Evolutionary conservation across 2,329 filamentous ascomycete genomes (phyloP).

Genomic region (Aspergillus brunneoviolaceus): DNA sequence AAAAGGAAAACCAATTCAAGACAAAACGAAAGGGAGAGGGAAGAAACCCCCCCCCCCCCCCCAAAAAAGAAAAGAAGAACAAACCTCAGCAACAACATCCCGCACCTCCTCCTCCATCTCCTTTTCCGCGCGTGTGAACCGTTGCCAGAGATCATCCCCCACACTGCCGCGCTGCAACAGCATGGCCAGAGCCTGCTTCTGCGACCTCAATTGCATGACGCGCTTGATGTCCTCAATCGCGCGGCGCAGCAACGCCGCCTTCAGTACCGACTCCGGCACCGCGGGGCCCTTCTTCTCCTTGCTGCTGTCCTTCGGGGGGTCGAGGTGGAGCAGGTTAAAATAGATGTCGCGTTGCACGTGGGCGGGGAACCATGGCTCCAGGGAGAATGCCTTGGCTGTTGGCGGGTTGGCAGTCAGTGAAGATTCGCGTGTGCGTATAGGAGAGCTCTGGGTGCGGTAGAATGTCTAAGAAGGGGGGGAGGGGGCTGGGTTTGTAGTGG

Average conservation of each 20-base stretch:
- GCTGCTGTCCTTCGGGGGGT: slow-evolving; percentile 43
- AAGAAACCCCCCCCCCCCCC: not conserved
- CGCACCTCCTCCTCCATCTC: slow-evolving; percentile 95
- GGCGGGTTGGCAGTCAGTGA: slow-evolving; percentile 13
- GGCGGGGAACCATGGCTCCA: slow-evolving; percentile 90
- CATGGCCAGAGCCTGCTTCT: slow-evolving; percentile 82
- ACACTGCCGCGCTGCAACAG: slow-evolving; percentile 88
- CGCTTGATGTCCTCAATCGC: slow-evolving; percentile 91
- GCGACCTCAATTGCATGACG: slow-evolving; percentile 81
- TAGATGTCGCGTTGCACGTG: slow-evolving; percentile 94
- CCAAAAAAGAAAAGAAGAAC: not conserved
- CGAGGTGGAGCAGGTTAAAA: slow-evolving; percentile 82
- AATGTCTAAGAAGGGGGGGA: not conserved
- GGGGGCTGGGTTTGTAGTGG: not conserved
- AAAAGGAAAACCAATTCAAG: too few relatives aligned
- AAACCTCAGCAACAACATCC: slow-evolving; percentile 88
- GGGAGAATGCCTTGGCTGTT: slow-evolving; percentile 72
- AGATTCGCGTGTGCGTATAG: not conserved
- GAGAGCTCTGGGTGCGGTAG: not conserved
- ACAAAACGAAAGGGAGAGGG: slow-evolving; percentile 14
- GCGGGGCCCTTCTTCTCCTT: slow-evolving; percentile 65
- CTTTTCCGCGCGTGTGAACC: slow-evolving; percentile 88
- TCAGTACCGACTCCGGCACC: slow-evolving; percentile 80
- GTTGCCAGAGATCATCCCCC: slow-evolving; percentile 92
- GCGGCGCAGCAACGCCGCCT: slow-evolving; percentile 82